Percentiles rank a stretch among this genome's conserved stretches.
These are phyloP conservation scores for Candida tammaniensis DNA, from an alignment of 805 yeast genomes.

Conservation along the genomic window DNA sequence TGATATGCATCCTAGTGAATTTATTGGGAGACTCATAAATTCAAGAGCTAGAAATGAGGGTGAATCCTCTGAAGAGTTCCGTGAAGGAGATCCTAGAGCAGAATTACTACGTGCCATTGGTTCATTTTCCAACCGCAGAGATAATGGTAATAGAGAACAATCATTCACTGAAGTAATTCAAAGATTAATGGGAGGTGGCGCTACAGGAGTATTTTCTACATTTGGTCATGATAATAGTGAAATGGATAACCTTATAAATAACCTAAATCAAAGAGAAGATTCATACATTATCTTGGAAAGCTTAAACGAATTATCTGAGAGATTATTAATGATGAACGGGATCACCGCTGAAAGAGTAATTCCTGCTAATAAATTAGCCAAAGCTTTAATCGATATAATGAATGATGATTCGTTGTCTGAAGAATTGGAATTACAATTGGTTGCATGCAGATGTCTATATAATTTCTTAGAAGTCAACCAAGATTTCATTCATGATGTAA, in stretches of 20 bases:
- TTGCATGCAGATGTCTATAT: slow-evolving; percentile 80
- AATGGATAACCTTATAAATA: slow-evolving; percentile 33
- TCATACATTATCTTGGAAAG: slow-evolving; percentile 62
- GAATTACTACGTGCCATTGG: slow-evolving; percentile 28
- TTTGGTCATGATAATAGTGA: slow-evolving; percentile 23
- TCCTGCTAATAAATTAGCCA: slow-evolving; percentile 57
- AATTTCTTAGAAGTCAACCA: slow-evolving; percentile 75
- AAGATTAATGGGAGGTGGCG: slow-evolving; percentile 28
- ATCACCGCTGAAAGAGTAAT: slow-evolving; percentile 59
- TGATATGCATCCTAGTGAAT: slow-evolving; percentile 14
- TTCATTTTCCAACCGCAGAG: slow-evolving; percentile 11
- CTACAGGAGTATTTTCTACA: slow-evolving; percentile 18
- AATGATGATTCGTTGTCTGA: slow-evolving; percentile 55
- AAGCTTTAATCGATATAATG: slow-evolving; percentile 55
- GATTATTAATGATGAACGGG: slow-evolving; percentile 66
- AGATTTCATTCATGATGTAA: slow-evolving; percentile 59
- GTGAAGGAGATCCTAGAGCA: slow-evolving; percentile 17
- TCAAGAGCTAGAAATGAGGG: slow-evolving; percentile 10
- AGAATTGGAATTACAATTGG: slow-evolving; percentile 76
- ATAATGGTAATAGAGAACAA: slow-evolving; percentile 6
- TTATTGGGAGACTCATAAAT: slow-evolving; percentile 20
- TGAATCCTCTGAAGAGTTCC: background rate
- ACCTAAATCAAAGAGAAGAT: slow-evolving; percentile 47
- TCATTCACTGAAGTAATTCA: slow-evolving; percentile 33
- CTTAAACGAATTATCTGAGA: slow-evolving; percentile 61